Percentiles rank a stretch among this genome's conserved stretches.
Evolutionary conservation across 805 yeast species (phyloP).

Genomic region (Kurtzmaniella fragi): DNA sequence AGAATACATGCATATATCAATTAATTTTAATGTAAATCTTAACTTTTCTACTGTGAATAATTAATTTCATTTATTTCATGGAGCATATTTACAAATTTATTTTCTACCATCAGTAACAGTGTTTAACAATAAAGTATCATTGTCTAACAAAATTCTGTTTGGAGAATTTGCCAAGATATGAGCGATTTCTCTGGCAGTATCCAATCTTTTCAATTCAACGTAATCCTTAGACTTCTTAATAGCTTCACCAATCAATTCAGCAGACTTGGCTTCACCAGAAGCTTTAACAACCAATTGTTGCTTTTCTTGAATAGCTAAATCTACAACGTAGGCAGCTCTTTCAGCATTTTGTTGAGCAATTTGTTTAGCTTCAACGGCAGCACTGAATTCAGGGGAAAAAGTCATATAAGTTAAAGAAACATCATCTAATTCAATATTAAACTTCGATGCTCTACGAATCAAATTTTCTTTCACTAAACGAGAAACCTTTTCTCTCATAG

Average conservation of each 20-base stretch:
- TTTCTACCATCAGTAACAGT: constrained; percentile 77
- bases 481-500: constrained; percentile 97
- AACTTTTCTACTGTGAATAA: neutral
- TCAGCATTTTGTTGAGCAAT: constrained; percentile 99
- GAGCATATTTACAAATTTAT: constrained; percentile 8
- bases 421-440: constrained; percentile 86
- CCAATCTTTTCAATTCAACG: constrained; percentile 93
- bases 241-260: constrained; percentile 98
- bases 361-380: constrained; percentile 97
- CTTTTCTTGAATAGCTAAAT: constrained; percentile 95
- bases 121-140: constrained; percentile 85
- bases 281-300: constrained; percentile 96
- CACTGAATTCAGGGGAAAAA: constrained; percentile 94
- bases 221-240: constrained; percentile 94
- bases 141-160: constrained; percentile 86
- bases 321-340: constrained; percentile 95
- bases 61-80: no score
- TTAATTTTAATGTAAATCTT: no score
- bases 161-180: constrained; percentile 79
- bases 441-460: constrained; percentile 84
- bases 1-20: no score
- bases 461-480: constrained; percentile 86
- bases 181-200: constrained; percentile 96
- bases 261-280: constrained; percentile 97
- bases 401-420: constrained; percentile 97